Conservation (phyloP, 805 yeast genomes). For the Starmerella vitae region DNA sequence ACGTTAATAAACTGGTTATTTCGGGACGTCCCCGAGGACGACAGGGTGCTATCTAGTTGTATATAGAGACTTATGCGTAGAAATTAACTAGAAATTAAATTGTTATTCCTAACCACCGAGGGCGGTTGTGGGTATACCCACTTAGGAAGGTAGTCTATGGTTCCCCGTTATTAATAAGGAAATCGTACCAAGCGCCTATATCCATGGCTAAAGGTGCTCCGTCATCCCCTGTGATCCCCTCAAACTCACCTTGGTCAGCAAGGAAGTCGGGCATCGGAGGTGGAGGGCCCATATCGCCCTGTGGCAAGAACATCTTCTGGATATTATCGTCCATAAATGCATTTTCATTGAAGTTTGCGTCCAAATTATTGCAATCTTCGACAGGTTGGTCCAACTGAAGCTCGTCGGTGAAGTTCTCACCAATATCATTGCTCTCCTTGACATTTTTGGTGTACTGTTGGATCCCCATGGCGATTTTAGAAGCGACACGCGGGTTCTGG, state of each 20-base stretch:
- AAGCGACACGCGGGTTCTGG: slow-evolving; percentile 2
- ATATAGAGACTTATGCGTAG: not conserved
- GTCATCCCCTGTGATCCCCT: not conserved
- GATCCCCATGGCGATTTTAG: slow-evolving; percentile 2
- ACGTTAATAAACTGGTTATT: slow-evolving; percentile 69
- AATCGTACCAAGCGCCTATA: slow-evolving; percentile 32
- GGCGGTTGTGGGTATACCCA: not conserved
- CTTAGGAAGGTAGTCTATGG: not conserved
- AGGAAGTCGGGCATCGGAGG: not conserved
- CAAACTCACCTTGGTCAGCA: not conserved
- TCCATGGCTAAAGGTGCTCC: slow-evolving; percentile 14
- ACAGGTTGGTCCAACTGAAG: too few species aligned
- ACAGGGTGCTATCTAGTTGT: slow-evolving; percentile 21
- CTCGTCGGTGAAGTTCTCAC: too few species aligned
- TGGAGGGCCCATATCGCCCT: not conserved
- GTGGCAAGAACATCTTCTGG: slow-evolving; percentile 1
- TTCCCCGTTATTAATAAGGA: slow-evolving; percentile 16
- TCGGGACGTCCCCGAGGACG: slow-evolving; percentile 82
- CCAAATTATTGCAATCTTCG: too few species aligned
- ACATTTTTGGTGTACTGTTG: not conserved
- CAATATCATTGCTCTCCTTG: too few species aligned
- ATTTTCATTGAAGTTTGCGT: too few species aligned
- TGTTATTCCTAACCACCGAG: not conserved
- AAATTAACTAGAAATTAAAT: not conserved
- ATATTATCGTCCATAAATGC: too few species aligned